Evolutionary conservation across 768 basidiomycete species (phyloP), one percentile per base, ranked within the genome.

Genomic region (Mycena albidolilacea): DNA sequence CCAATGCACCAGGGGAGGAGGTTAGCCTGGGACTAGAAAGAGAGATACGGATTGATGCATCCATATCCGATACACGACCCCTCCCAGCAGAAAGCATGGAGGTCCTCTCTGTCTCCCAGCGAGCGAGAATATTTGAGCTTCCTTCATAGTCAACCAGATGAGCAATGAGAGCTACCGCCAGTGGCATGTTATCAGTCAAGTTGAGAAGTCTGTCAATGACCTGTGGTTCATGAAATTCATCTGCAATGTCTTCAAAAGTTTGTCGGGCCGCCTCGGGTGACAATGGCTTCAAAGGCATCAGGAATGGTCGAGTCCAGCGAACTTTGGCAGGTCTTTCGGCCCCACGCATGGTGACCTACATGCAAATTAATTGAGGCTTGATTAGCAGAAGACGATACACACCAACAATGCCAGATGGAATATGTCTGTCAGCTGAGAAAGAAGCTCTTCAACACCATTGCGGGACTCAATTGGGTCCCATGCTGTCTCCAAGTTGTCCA

Each of bases 121-220:
- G 52, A 54, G 21, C 23, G 1, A 54, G 52, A 54, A 54, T 7
- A 54, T 14, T 21, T 3, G 23, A 30, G 52, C 52, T 54, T 15
- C n/a, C 52, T 54, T 54, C 52, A 39, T 59, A 59, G 19, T 59
- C 58, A 9, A 59, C 58, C 37, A 59, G 58, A 39, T 59, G 58
- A 39, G 58, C 58, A 21, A 59, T 39, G 3, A 59, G 58, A 59
- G 37, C 37, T 39, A 59, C 58, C 1, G 58, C 58, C 7, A 59
- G 37, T n/a, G 58, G 58, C 58, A 59, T 59, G 14, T 59, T 59
- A 59, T 59, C 58, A 17, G 58, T 59, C 37, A 59, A n/a, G 15
- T 11, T 12, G 19, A 59, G 58, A 38, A 59, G 58, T 10, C n/a
- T 15, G 15, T 39, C 19, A 30, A 39, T 17, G 38, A 59, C 7